Base-by-base conservation (phyloP, 495 filamentous ascomycete species). In the Alectoria sarmentosa region DNA sequence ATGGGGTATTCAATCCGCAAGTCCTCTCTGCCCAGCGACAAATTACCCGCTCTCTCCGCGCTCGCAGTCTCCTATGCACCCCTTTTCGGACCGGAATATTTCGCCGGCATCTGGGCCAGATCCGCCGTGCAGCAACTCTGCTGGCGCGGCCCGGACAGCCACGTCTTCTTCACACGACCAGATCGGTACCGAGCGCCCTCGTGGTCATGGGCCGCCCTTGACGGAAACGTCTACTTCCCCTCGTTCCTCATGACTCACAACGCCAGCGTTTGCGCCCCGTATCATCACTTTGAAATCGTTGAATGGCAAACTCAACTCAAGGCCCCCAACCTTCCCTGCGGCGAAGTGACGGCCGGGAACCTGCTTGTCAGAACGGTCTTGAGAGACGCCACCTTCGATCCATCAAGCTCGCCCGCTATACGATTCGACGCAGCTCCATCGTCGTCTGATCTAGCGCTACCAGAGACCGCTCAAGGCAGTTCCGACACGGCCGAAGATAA, bases 131-230 rank as follows among this genome's bases (percentile, higher is more conserved):
- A 59, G 57, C 57, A 59, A 41, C 37, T 59, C 0, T 59, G 57
- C 57, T 59, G 57, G 57, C 57, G 36, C 32, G 9, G 6, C 57
- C 0, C 34, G 36, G 57, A 59, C 37, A 59, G 34, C 36, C 36
- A 36, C 14, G 3, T 1, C 4, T 37, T 36, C 3, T 59, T 59
- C 34, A 59, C 36, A 7, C 57, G 57, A 26, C 57, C 60, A 26
- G 49, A 39, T 6, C 38, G 23, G 32, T 63, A 63, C 41, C 61
- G 61, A 57, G 61, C 61, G 32, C 61, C 61, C 23, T 63, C 61
- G 23, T 63, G 61, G 61, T 63, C 61, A 38, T 63, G 61, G 61
- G 61, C 61, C 13, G 42, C 61, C 32, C 36, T 63, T 34, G 41
- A 62, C 7, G 57, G 57, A 38, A 17, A 3, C 4, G 36, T 38